Evolutionary conservation across 2,329 filamentous ascomycete genomes (phyloP), one percentile per base, ranked within the genome.

Genomic region (Metarhizium anisopliae): DNA sequence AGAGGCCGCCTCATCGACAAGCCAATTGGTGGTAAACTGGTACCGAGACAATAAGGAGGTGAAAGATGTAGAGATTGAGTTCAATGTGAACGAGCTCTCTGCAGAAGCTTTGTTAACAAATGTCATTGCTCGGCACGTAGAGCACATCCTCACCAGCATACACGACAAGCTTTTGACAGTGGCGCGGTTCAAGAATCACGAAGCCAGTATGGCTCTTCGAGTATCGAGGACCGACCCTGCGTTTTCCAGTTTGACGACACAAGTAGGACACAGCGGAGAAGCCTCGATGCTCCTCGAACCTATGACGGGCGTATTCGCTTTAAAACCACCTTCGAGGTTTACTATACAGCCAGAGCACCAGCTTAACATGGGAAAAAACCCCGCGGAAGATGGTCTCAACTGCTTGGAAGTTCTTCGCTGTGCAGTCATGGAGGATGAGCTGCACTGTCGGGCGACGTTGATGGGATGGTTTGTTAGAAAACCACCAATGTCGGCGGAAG

Each of bases 11-110:
- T 77, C 73, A 56, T 63, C 72, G 2, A 73, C 79, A 0, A 87
- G 83, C 60, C 72, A 70, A 51, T 67, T 94, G 50, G 78, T 74
- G 2, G 72, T 86, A 43, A 85, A 90, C 60, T 99, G 94, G 93
- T 91, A 95, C 69, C 84, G 89, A 56, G 86, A 93, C 65, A 86
- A 85, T 59, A 85, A 87, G 62, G 88, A 93, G 67, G 82, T 91
- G 45, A 79, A 81, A 59, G 82, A 87, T 56, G 73, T 76, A n/a
- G 72, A 82, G n/a, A 77, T 96, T 32, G 68, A 78, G 2, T 77
- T 96, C 38, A 81, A 95, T 65, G 74, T 80, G 50, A 74, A 81
- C 47, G 74, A 79, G 13, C 77, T 97, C 25, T 94, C 88, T 2
- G 79, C 89, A 52, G 90, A 96, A 66, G 67, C 74, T 5, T 80